Conservation (phyloP, 2,329 filamentous ascomycete genomes). For the Diaporthe citrichinensis region DNA sequence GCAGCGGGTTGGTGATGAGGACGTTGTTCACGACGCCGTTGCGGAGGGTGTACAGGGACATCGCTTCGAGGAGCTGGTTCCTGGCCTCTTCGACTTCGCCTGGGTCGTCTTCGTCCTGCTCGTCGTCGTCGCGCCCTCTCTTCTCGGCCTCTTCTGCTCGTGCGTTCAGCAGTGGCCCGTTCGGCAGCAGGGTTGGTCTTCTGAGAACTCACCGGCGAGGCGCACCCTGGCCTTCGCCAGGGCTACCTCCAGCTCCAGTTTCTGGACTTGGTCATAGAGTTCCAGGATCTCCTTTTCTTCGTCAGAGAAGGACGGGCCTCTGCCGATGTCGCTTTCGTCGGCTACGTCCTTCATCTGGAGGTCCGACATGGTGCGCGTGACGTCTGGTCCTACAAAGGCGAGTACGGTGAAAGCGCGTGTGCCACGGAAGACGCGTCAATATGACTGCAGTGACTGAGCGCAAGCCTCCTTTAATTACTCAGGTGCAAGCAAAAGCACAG, state of each 20-base stretch:
- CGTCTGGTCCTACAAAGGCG: neutral
- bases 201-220: conserved; percentile 32
- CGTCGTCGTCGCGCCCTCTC: neutral
- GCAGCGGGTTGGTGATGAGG: conserved; percentile 79
- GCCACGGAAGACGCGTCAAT: conserved; percentile 12
- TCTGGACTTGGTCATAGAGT: conserved; percentile 79
- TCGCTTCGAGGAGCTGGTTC: conserved; percentile 77
- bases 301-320: conserved; percentile 66
- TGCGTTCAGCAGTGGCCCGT: neutral
- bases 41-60: conserved; percentile 77
- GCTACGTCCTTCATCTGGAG: conserved; percentile 46
- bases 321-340: conserved; percentile 46
- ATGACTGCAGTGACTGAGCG: neutral
- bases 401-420: neutral
- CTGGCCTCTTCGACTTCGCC: conserved; percentile 69
- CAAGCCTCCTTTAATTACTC: neutral
- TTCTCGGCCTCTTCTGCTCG: conserved; percentile 33
- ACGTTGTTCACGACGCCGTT: conserved; percentile 78
- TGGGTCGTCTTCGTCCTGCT: conserved; percentile 1
- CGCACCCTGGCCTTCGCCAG: conserved; percentile 65
- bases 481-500: neutral
- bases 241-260: conserved; percentile 80
- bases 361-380: conserved; percentile 44
- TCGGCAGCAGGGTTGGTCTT: neutral
- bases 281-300: conserved; percentile 76